phyloP scores from a whole-genome alignment of 2,329 filamentous ascomycete species.

The Helicocarpus griseus region DNA sequence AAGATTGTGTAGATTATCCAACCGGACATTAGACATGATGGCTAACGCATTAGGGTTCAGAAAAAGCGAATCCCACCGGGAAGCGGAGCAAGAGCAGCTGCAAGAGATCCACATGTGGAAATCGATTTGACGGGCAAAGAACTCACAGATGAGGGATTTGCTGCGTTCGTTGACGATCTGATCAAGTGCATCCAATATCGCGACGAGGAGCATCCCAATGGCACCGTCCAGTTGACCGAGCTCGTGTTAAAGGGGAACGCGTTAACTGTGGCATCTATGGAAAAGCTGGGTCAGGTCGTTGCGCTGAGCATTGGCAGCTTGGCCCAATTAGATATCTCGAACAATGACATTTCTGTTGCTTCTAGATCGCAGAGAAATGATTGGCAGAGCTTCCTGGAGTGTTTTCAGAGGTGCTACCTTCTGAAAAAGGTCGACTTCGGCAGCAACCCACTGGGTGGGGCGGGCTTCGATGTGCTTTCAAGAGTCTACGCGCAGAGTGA shows the following conservation, averaged over 20 bases:
- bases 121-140: slow-evolving; percentile 37
- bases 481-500: slow-evolving; percentile 33
- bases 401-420: slow-evolving; percentile 34
- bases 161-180: slow-evolving; percentile 34
- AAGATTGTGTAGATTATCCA: neutral
- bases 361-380: slow-evolving; percentile 26
- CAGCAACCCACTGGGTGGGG: slow-evolving; percentile 32
- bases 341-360: slow-evolving; percentile 35
- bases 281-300: slow-evolving; percentile 33
- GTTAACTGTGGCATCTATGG: slow-evolving; percentile 34
- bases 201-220: slow-evolving; percentile 20
- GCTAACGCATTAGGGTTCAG: slow-evolving; percentile 16
- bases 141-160: slow-evolving; percentile 38
- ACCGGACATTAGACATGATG: neutral
- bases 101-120: slow-evolving; percentile 30
- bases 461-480: slow-evolving; percentile 37
- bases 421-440: slow-evolving; percentile 38
- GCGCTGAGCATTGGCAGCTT: slow-evolving; percentile 34
- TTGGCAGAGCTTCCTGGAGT: slow-evolving; percentile 36
- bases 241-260: slow-evolving; percentile 37
- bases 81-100: slow-evolving; percentile 18
- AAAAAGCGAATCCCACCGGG: slow-evolving; percentile 26
- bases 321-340: slow-evolving; percentile 37
- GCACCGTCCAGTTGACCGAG: slow-evolving; percentile 34
- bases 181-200: slow-evolving; percentile 28